These are phyloP conservation scores for Elasticomyces elasticus DNA, from an alignment of 495 filamentous ascomycete genomes.

Conservation along the genomic window DNA sequence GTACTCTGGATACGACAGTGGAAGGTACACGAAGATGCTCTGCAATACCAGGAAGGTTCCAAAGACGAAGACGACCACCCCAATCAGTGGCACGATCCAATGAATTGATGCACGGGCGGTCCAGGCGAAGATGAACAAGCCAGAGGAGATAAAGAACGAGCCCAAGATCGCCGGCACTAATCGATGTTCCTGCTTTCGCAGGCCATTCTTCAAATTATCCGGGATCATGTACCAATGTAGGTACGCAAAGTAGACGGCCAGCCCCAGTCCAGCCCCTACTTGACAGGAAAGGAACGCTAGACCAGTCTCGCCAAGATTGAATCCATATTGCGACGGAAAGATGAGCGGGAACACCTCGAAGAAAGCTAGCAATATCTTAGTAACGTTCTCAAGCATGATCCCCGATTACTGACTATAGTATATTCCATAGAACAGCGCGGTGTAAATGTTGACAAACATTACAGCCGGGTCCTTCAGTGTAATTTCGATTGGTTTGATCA, in stretches of 20 bases:
- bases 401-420: too few relatives aligned
- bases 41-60: neutral
- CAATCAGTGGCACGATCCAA: neutral
- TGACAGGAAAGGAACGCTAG: neutral
- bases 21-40: conserved; percentile 46
- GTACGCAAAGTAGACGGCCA: neutral
- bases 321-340: too few relatives aligned
- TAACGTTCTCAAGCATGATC: too few relatives aligned
- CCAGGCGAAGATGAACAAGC: neutral
- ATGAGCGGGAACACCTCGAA: too few relatives aligned
- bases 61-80: neutral
- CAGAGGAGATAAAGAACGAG: neutral
- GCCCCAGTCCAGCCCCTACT: neutral
- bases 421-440: too few relatives aligned
- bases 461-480: too few relatives aligned
- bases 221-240: neutral
- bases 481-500: too few relatives aligned
- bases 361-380: too few relatives aligned
- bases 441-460: too few relatives aligned
- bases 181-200: neutral
- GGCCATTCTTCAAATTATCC: neutral
- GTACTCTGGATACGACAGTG: conserved; percentile 49
- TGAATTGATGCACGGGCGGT: neutral
- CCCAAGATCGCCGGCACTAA: neutral
- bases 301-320: too few relatives aligned